Percentiles rank a stretch among this genome's conserved stretches.
These are phyloP conservation scores for Pythium dissotocum DNA, from an alignment of 352 stramenopile genomes.

Conservation along the genomic window DNA sequence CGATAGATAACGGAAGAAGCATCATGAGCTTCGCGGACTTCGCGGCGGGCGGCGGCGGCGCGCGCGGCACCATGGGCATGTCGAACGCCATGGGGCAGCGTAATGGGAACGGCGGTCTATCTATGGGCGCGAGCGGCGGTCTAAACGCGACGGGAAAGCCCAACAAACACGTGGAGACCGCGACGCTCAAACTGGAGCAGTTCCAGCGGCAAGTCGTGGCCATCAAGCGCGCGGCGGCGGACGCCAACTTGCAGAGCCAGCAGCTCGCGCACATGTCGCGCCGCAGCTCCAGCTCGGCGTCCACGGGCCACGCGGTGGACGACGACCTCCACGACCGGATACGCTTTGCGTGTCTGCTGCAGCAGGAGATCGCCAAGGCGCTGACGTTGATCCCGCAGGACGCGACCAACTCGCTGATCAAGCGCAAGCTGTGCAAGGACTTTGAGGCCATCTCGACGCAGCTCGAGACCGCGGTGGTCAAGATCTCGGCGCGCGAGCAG, in stretches of 20 bases:
- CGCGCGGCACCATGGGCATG: constrained; percentile 22
- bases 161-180: constrained; percentile 64
- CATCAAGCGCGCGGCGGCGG: constrained; percentile 62
- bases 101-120: constrained; percentile 7
- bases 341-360: constrained; percentile 77
- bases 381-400: constrained; percentile 61
- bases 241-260: constrained; percentile 1
- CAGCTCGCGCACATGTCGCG: neutral
- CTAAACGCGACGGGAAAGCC: constrained; percentile 21
- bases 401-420: constrained; percentile 63
- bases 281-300: neutral
- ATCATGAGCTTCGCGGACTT: constrained; percentile 75
- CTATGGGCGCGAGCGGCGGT: constrained; percentile 20
- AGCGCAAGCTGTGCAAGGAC: constrained; percentile 81
- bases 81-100: constrained; percentile 13
- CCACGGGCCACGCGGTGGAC: constrained; percentile 39
- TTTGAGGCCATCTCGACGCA: constrained; percentile 79
- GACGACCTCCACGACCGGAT: constrained; percentile 85
- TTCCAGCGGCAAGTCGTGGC: constrained; percentile 82
- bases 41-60: constrained; percentile 31
- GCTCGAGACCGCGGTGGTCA: constrained; percentile 63
- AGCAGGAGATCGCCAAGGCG: constrained; percentile 77
- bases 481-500: constrained; percentile 68
- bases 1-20: constrained; percentile 3
- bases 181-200: constrained; percentile 78